Evolutionary conservation across 2,329 filamentous ascomycete genomes (phyloP), one percentile per base, ranked within the genome.

Genomic region (Botrytis pseudocinerea): DNA sequence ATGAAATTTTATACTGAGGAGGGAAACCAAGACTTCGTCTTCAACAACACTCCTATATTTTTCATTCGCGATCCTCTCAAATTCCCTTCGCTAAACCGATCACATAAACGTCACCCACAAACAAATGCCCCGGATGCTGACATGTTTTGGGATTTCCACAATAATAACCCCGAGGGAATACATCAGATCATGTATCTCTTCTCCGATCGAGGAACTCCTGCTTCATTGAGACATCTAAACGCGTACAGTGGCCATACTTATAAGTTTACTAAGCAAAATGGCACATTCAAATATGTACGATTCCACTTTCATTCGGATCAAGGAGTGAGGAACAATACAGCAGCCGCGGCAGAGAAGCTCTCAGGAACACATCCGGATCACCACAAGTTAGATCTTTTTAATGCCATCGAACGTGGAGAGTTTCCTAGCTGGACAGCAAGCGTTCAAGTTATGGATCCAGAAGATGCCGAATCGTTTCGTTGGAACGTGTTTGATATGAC

Each of bases 1-100:
- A 79, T 87, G 74, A 87, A 87, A 76, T 82, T 87, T 73, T 85
- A 82, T 76, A 87, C 86, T 0, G 82, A 85, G 63, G 83, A 87
- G 65, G 86, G 85, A 3, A 87, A 87, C 73, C 81, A 83, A 60
- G 85, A 86, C 46, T 48, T 71, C 16, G 70, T 72, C 16, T 64
- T 74, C 16, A 72, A 70, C 9, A 69, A 70, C 32, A 73, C 66
- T 0, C 91, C 91, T 0, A 87, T 92, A 10, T 93, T 93, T 84
- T 93, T 93, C 82, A 79, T 93, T 20, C 85, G 91, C 65, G 91
- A 93, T 74, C 89, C 91, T 0, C 85, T 89, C 75, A 92, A 93
- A 81, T 93, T 92, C 80, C 91, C 91, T 40, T 83, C 83, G 32
- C 77, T 86, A 44, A 86, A 84, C 46, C 81, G 84, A 38, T 81